Conservation (phyloP, 2,329 filamentous ascomycete genomes). For the Alternaria arbusti region DNA sequence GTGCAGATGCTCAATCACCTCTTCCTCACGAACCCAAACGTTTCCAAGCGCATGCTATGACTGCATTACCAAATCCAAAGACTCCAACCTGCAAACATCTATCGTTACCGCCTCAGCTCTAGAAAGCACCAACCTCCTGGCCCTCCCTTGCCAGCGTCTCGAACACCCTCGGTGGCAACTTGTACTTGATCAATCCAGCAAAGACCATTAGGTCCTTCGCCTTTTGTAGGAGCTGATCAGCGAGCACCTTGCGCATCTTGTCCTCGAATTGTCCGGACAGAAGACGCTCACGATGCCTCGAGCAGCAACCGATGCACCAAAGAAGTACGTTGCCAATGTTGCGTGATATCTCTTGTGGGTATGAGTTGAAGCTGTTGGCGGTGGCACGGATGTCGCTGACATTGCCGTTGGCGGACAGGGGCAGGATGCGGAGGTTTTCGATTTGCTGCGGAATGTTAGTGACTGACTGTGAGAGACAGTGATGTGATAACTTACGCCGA, state of each 20-base stretch:
- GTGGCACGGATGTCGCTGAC: constrained; percentile 78
- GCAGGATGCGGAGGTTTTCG: constrained; percentile 76
- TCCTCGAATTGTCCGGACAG: constrained; percentile 75
- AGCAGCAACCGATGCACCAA: constrained; percentile 91
- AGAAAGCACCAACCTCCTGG: constrained; percentile 42
- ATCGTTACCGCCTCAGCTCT: not conserved
- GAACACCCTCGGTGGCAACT: constrained; percentile 84
- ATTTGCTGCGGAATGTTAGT: constrained; percentile 65
- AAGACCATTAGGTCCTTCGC: constrained; percentile 93
- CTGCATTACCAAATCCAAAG: not conserved
- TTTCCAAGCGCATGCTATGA: not conserved
- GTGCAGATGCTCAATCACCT: not conserved
- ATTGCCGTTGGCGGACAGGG: constrained; percentile 75
- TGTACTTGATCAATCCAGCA: constrained; percentile 89
- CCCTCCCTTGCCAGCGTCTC: constrained; percentile 85
- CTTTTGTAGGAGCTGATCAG: constrained; percentile 76
- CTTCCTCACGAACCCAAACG: not conserved
- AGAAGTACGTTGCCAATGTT: constrained; percentile 91
- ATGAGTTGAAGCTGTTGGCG: constrained; percentile 79
- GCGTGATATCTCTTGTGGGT: constrained; percentile 81
- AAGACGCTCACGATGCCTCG: constrained; percentile 72
- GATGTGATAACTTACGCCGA: constrained; percentile 64
- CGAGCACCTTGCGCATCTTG: constrained; percentile 59
- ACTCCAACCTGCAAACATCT: not conserved
- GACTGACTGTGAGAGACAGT: not conserved